Percentiles rank a stretch among this genome's conserved stretches.
Conservation (phyloP, 805 yeast genomes). For the Kuraishia floccosa region DNA sequence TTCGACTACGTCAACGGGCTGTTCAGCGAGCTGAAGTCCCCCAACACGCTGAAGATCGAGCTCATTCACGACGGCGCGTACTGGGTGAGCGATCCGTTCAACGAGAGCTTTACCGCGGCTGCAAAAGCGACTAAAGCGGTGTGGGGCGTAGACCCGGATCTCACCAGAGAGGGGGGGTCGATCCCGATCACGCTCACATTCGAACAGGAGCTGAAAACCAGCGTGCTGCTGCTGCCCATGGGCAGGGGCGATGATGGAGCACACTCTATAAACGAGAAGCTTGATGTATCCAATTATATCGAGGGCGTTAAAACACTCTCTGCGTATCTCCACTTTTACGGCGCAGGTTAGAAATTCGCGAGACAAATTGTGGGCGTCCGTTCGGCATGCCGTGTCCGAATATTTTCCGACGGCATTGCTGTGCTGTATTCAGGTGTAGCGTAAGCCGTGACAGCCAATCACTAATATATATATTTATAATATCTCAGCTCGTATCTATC, state of each 20-base stretch:
- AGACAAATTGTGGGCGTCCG: no score
- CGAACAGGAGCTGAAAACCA: slow-evolving; percentile 76
- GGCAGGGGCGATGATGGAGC: slow-evolving; percentile 99
- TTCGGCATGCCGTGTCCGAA: no score
- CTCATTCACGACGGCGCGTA: slow-evolving; percentile 91
- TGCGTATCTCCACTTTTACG: slow-evolving; percentile 87
- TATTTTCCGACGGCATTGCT: no score
- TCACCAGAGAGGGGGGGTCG: slow-evolving; percentile 98
- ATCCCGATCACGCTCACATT: slow-evolving; percentile 94
- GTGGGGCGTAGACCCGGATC: slow-evolving; percentile 92
- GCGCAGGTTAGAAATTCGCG: no score
- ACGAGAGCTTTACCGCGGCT: slow-evolving; percentile 90
- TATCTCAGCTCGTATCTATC: no score
- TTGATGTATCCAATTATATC: slow-evolving; percentile 79
- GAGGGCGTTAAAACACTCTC: slow-evolving; percentile 90
- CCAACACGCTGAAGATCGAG: slow-evolving; percentile 62
- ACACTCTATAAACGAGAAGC: slow-evolving; percentile 93
- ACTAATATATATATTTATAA: no score
- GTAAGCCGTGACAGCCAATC: no score
- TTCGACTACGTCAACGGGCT: slow-evolving; percentile 54
- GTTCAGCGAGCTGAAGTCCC: slow-evolving; percentile 61
- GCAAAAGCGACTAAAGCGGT: slow-evolving; percentile 88
- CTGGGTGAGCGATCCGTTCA: slow-evolving; percentile 93
- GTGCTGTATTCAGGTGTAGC: no score
- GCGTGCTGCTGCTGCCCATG: slow-evolving; percentile 86